Conservation (phyloP, 441 rosid genomes). For the Rhodomyrtus psidioides region DNA sequence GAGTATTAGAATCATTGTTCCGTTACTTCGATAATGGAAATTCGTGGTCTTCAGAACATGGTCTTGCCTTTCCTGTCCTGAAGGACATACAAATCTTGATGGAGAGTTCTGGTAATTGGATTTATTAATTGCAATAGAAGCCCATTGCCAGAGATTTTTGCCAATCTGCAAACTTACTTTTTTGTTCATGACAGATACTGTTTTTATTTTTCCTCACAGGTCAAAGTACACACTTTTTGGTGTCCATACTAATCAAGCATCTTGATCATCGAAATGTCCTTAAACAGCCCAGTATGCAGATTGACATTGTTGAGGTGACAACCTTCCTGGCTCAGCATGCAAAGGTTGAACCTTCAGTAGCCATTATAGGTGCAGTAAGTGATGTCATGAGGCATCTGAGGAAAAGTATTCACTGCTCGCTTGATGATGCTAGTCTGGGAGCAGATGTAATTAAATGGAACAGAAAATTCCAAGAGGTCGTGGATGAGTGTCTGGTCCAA, state of each 20-base stretch:
- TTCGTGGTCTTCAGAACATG: conserved; percentile 68
- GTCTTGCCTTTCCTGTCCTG: conserved; percentile 68
- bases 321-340: conserved; percentile 58
- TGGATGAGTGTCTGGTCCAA: conserved; percentile 81
- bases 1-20: conserved; percentile 79
- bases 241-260: conserved; percentile 80
- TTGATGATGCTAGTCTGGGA: conserved; percentile 58
- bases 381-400: conserved; percentile 79
- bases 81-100: conserved; percentile 78
- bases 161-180: neutral
- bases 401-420: conserved; percentile 70
- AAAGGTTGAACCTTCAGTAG: conserved; percentile 58
- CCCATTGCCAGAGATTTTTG: neutral
- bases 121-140: neutral
- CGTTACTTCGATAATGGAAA: conserved; percentile 64
- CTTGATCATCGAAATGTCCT: conserved; percentile 88
- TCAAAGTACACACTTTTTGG: conserved; percentile 67
- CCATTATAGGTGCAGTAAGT: conserved; percentile 70
- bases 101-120: conserved; percentile 60
- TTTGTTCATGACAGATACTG: neutral
- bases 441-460: conserved; percentile 57
- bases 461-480: conserved; percentile 50
- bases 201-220: conserved; percentile 34
- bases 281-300: conserved; percentile 69
- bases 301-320: conserved; percentile 70